phyloP scores from a whole-genome alignment of 768 basidiomycete species.

The Russula dissimulans region DNA sequence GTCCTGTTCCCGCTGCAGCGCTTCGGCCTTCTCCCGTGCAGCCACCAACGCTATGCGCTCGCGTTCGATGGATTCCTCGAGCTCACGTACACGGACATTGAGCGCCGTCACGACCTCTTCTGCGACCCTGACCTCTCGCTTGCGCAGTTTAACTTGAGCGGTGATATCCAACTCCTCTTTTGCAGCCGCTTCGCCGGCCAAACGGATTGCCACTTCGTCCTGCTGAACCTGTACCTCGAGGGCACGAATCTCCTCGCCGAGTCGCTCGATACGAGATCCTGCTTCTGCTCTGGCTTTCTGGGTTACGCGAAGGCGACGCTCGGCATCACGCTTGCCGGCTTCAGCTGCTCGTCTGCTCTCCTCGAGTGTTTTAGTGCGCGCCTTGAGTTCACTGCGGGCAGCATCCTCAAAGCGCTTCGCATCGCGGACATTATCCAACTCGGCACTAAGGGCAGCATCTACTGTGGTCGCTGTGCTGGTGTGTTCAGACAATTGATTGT shows the following conservation, averaged over 20 bases:
- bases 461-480: constrained; percentile 33
- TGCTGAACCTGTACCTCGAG: constrained; percentile 34
- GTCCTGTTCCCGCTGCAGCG: constrained; percentile 26
- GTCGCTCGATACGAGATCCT: constrained; percentile 41
- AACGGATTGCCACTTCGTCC: constrained; percentile 3
- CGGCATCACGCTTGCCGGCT: constrained; percentile 68
- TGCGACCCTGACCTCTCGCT: constrained; percentile 36
- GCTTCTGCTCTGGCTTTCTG: constrained; percentile 57
- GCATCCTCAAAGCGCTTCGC: constrained; percentile 79
- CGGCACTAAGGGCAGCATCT: constrained; percentile 50
- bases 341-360: constrained; percentile 83
- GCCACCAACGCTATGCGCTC: constrained; percentile 50
- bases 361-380: constrained; percentile 77
- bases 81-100: constrained; percentile 57
- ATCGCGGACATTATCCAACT: constrained; percentile 67
- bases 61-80: constrained; percentile 61
- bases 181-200: constrained; percentile 17
- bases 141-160: constrained; percentile 39
- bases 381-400: constrained; percentile 65
- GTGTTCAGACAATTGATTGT: constrained; percentile 52
- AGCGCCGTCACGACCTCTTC: constrained; percentile 37
- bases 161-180: constrained; percentile 27
- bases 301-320: constrained; percentile 74
- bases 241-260: constrained; percentile 45
- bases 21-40: constrained; percentile 52